phyloP scores from a whole-genome alignment of 176 grass and related monocot species.

The Otatea glauca region DNA sequence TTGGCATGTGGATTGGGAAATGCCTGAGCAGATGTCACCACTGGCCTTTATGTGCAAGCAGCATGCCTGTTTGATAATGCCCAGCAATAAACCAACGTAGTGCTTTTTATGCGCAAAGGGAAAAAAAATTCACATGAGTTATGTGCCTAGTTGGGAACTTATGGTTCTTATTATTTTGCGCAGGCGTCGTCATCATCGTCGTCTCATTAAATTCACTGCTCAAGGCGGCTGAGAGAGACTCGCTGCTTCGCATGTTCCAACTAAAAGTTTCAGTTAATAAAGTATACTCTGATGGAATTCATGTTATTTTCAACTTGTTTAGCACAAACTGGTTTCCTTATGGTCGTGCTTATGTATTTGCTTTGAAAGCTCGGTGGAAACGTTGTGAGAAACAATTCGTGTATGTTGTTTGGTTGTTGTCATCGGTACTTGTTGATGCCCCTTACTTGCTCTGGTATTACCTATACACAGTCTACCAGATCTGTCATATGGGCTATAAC shows the following conservation, averaged over 20 bases:
- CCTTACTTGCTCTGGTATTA: too few relatives aligned
- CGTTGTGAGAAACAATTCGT: too few relatives aligned
- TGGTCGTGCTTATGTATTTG: too few relatives aligned
- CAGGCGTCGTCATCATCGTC: constrained; percentile 22
- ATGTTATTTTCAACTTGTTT: constrained; percentile 28
- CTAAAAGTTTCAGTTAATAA: constrained; percentile 44
- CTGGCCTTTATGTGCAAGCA: background rate
- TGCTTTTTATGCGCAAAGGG: background rate
- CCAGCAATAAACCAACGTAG: background rate
- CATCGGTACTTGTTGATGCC: too few relatives aligned
- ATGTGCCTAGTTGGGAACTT: background rate
- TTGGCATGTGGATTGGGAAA: background rate
- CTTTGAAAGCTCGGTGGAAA: too few relatives aligned
- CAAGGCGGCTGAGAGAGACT: background rate
- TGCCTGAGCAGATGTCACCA: background rate
- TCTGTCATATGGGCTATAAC: too few relatives aligned
- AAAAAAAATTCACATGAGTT: background rate
- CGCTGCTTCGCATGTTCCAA: constrained; percentile 2
- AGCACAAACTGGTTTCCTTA: constrained; percentile 28
- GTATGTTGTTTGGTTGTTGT: too few relatives aligned
- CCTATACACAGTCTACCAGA: too few relatives aligned
- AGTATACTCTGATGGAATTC: constrained; percentile 5
- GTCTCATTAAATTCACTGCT: constrained; percentile 27
- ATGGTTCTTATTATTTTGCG: background rate
- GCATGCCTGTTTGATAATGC: background rate